Base-by-base conservation (phyloP, 306 rosid genomes). In the Fagus crenata region DNA sequence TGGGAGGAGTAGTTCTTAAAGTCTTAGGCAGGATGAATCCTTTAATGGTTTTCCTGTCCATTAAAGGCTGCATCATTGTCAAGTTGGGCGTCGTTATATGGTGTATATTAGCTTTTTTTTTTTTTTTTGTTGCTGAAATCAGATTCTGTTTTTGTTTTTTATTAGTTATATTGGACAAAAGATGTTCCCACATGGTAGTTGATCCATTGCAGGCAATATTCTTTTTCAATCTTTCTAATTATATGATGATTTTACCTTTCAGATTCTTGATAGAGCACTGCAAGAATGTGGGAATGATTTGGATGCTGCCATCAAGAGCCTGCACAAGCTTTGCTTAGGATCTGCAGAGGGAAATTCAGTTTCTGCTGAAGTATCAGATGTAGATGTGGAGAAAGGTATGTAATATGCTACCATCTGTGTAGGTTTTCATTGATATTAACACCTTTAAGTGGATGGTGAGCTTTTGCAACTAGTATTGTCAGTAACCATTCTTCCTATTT, bases 201-300 rank as follows among this genome's bases (percentile, higher is more conserved):
- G 67, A 41, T 46, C 64, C 35, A 33, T 3, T 39, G 33, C 43
- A 3, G 49, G 18, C 3, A 5, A 67, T 67, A 42, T 60, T 69
- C 7, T 46, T n/a, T 53, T 28, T 53, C 4, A 7, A 0, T 33
- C 0, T 7, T 6, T 69, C 71, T 75, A 35, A 67, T 53, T 2
- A 15, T 43, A 56, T 55, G 76, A 18, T 49, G 13, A 55, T 89
- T 82, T 74, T 61, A 33, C 71, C 40, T 72, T 87, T 75, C 85
- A 95, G 98, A 80, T 88, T 78, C 96, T 92, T 31, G 99, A 89
- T 87, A 87, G 88, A 81, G 88, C 89, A 33, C 81, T 95, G 51
- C 92, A 95, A 53, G 97, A 92, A 75, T 89, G 91, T 80, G 93
- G 86, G 31, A 86, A 92, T 78, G 96, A 95, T 78, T 43, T 95